Evolutionary conservation across 768 basidiomycete genomes (phyloP), one percentile per base, ranked within the genome.

Genomic region (Dentipellis fragilis): DNA sequence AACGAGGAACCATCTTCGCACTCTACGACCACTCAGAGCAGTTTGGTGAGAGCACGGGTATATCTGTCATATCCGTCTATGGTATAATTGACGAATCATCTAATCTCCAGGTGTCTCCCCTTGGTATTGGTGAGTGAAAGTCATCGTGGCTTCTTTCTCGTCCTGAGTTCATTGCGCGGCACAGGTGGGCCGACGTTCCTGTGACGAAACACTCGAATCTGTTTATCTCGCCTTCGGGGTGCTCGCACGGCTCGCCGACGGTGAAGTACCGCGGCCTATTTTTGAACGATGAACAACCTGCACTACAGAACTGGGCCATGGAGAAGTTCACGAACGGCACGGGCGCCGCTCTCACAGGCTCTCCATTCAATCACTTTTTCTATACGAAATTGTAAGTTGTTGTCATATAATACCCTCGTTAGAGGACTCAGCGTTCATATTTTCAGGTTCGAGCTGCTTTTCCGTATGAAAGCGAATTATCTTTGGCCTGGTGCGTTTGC

Each of bases 201-300:
- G 73, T 77, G 1, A 76, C 75, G n/a, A 69, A 72, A 35, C 75
- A 83, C 35, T 65, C 71, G 12, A 66, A 77, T 36, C 58, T 87
- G 22, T 80, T 75, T 58, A 75, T 80, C 10, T 59, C 73, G 5
- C 62, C 69, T 1, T 45, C 66, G 7, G 68, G 70, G 0, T 74
- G 73, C 58, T 57, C 68, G 7, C 84, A 86, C 67, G 84, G 82
- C 40, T 62, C 73, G 12, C 85, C 86, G 3, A 80, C 79, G 8
- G 83, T 88, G 56, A 80, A 85, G 63, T 87, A 83, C 61, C 78
- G 85, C 36, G 86, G 80, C 14, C 78, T 87, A 46, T 84, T 89
- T 72, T 67, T 89, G 58, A 89, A 89, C 63, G 85, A 89, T 59
- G 87, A 89, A 64, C 81, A 85, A 61, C 87, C 87, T 7, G 80